Conservation (phyloP, 352 stramenopile genomes). For the Phytophthora agathidicida region DNA sequence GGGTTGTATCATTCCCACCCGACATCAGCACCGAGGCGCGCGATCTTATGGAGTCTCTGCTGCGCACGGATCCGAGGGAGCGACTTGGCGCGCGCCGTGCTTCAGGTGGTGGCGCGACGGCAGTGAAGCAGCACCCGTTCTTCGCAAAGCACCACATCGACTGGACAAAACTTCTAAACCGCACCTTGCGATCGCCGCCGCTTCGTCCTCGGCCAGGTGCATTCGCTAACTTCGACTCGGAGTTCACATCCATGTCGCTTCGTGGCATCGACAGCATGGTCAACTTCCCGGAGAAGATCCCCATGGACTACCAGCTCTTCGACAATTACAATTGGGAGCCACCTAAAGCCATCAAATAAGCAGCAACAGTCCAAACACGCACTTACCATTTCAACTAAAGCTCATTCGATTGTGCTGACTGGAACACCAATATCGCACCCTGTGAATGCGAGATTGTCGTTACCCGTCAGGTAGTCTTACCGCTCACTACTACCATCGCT, state of each 20-base stretch:
- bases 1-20: constrained; percentile 51
- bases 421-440: not conserved
- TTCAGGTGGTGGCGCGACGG: constrained; percentile 33
- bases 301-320: constrained; percentile 85
- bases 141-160: constrained; percentile 69
- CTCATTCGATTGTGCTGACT: constrained; percentile 36
- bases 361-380: constrained; percentile 8
- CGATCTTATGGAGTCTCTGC: constrained; percentile 57
- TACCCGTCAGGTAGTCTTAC: constrained; percentile 4
- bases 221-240: constrained; percentile 85
- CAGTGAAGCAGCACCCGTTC: constrained; percentile 72
- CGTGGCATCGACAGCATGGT: constrained; percentile 74
- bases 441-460: not conserved
- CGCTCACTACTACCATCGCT: constrained; percentile 15
- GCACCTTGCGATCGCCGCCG: constrained; percentile 51
- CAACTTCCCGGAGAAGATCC: constrained; percentile 76
- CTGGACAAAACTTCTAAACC: constrained; percentile 56
- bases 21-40: constrained; percentile 55
- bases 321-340: constrained; percentile 89
- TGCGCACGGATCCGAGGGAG: constrained; percentile 57
- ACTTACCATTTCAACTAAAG: constrained; percentile 23
- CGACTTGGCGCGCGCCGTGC: constrained; percentile 55
- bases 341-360: constrained; percentile 35
- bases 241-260: constrained; percentile 87
- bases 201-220: constrained; percentile 70